phyloP scores from a whole-genome alignment of 305 asterid genomes.

The Solanum hybrid region DNA sequence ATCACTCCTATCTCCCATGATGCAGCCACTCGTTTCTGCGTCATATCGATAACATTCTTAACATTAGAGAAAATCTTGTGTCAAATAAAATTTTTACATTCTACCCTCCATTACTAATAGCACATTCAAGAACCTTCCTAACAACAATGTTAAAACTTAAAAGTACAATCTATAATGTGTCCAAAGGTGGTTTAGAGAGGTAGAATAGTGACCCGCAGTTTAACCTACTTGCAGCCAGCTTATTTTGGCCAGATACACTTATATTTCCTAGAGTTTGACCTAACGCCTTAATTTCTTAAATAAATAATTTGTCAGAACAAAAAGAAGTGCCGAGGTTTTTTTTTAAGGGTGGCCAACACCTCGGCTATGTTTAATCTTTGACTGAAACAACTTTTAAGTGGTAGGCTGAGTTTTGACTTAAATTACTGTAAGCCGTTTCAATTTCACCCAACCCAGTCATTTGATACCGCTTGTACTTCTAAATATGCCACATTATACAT shows the following conservation, averaged over 20 bases:
- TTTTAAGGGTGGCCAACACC: background rate
- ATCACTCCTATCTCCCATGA: background rate
- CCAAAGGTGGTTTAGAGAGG: background rate
- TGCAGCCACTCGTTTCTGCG: background rate
- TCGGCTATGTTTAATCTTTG: background rate
- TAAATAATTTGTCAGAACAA: background rate
- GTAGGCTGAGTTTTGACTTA: background rate
- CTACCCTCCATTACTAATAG: background rate
- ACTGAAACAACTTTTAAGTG: background rate
- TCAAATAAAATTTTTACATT: background rate
- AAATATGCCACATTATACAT: background rate
- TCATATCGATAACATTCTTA: background rate
- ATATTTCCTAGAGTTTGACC: background rate
- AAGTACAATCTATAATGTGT: background rate
- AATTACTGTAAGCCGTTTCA: background rate
- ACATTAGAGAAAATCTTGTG: background rate
- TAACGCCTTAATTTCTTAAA: background rate
- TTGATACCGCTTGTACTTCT: background rate
- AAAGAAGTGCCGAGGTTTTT: background rate
- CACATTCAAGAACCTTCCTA: background rate
- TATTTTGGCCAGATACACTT: background rate
- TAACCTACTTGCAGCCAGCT: background rate
- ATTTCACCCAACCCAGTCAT: background rate
- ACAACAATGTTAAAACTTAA: background rate
- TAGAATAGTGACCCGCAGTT: background rate